A percentile compares a stretch with the other conserved stretches of the same genome.
Conservation (phyloP, 768 basidiomycete species). For the Suillus tomentosus region DNA sequence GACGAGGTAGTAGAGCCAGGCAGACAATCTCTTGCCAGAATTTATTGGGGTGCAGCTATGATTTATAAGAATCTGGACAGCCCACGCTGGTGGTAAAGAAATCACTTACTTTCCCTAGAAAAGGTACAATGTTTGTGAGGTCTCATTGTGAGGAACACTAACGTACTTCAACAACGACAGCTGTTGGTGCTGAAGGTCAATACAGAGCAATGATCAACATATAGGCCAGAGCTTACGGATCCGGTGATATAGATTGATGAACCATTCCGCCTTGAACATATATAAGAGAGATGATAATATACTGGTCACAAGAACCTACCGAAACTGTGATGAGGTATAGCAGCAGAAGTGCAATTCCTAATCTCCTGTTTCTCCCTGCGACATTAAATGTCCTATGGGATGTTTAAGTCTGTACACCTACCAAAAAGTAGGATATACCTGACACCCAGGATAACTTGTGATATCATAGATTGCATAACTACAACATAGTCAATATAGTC, state of each 20-base stretch:
- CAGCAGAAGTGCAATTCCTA: slow-evolving; percentile 42
- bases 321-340: slow-evolving; percentile 44
- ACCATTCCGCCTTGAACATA: slow-evolving; percentile 52
- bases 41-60: slow-evolving; percentile 50
- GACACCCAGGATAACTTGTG: slow-evolving; percentile 64
- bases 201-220: slow-evolving; percentile 3
- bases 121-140: slow-evolving; percentile 4
- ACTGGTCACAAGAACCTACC: slow-evolving; percentile 37
- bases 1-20: slow-evolving; percentile 61
- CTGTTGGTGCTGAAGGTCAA: slow-evolving; percentile 20
- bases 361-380: slow-evolving; percentile 43
- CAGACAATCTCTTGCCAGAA: slow-evolving; percentile 34
- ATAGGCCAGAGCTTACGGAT: slow-evolving; percentile 41
- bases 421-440: slow-evolving; percentile 37
- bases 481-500: slow-evolving; percentile 10
- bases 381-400: slow-evolving; percentile 55
- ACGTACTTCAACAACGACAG: slow-evolving; percentile 25
- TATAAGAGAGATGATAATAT: not conserved
- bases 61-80: slow-evolving; percentile 2
- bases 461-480: slow-evolving; percentile 67
- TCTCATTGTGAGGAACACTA: not conserved
- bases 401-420: not conserved
- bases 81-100: not conserved
- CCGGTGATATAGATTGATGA: slow-evolving; percentile 53
- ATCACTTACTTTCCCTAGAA: slow-evolving; percentile 39